phyloP scores from a whole-genome alignment of 805 yeast genomes.

The Yarrowia divulgata region DNA sequence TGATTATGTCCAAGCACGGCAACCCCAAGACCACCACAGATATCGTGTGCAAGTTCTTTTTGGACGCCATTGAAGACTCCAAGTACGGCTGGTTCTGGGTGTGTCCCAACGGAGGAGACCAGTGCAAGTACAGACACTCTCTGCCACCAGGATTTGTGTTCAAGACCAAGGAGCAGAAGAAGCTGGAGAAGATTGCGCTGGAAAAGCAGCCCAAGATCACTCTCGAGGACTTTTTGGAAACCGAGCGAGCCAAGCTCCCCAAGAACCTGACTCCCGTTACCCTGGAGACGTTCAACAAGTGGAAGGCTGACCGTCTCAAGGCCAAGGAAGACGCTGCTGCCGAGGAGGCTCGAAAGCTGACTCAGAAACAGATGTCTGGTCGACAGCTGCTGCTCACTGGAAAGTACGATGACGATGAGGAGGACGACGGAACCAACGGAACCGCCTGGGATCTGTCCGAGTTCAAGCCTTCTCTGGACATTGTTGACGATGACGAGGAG shows the following conservation, averaged over 20 bases:
- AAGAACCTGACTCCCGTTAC: constrained; percentile 82
- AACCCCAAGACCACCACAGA: constrained; percentile 94
- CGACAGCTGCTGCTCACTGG: constrained; percentile 53
- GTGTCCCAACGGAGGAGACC: constrained; percentile 93
- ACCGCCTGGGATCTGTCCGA: constrained; percentile 39
- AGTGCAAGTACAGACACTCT: constrained; percentile 93
- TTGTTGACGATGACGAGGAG: constrained; percentile 29
- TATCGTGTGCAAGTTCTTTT: constrained; percentile 89
- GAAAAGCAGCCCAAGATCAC: constrained; percentile 90
- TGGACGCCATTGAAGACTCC: constrained; percentile 96
- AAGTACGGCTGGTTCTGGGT: constrained; percentile 99
- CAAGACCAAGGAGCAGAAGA: constrained; percentile 95
- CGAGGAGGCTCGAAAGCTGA: constrained; percentile 55
- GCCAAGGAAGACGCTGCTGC: constrained; percentile 55
- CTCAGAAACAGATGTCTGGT: constrained; percentile 48
- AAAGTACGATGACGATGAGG: constrained; percentile 50
- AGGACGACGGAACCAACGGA: constrained; percentile 45
- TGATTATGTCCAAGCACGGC: constrained; percentile 90
- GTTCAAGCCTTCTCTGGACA: constrained; percentile 37
- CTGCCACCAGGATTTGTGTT: constrained; percentile 96
- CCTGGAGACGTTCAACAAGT: constrained; percentile 73
- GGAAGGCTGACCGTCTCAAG: constrained; percentile 77
- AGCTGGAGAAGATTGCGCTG: constrained; percentile 82
- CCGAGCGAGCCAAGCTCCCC: constrained; percentile 87
- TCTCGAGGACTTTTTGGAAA: constrained; percentile 92